phyloP scores from a whole-genome alignment of 2,329 filamentous ascomycete species.

The Onygenales sp. region DNA sequence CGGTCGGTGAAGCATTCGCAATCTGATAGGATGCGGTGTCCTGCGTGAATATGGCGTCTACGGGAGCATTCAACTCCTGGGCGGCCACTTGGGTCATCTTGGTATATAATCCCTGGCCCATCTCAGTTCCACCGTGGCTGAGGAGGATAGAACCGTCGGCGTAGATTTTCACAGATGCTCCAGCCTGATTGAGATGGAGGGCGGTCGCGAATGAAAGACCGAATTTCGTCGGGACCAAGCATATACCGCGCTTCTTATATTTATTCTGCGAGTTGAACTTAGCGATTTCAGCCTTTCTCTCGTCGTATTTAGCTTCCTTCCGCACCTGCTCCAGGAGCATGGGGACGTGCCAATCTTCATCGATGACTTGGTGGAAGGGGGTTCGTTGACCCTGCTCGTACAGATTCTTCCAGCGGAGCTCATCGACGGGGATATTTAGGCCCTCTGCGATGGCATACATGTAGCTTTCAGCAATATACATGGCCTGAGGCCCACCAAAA shows the following conservation, averaged over 20 bases:
- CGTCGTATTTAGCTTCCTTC: conserved; percentile 9
- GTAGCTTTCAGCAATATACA: conserved; percentile 17
- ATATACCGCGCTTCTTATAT: conserved; percentile 17
- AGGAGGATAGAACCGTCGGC: conserved; percentile 16
- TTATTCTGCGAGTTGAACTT: conserved; percentile 13
- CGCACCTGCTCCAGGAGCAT: conserved; percentile 15
- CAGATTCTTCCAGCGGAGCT: conserved; percentile 14
- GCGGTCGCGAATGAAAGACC: conserved; percentile 19
- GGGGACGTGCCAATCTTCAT: conserved; percentile 18
- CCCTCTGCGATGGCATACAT: conserved; percentile 15
- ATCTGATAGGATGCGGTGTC: conserved; percentile 16
- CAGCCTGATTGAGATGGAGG: conserved; percentile 18
- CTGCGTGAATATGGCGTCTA: conserved; percentile 14
- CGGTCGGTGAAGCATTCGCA: conserved; percentile 18
- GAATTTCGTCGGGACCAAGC: conserved; percentile 17
- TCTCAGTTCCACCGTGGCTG: conserved; percentile 18
- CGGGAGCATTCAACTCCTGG: conserved; percentile 12
- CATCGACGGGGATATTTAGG: conserved; percentile 12
- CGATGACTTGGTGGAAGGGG: conserved; percentile 16
- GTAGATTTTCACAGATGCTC: conserved; percentile 15
- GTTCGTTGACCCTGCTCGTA: conserved; percentile 15
- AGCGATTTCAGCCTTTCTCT: conserved; percentile 7
- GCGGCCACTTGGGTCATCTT: conserved; percentile 19
- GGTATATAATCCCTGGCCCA: conserved; percentile 19
- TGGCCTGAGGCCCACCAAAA: conserved; percentile 17